Conservation (phyloP, 208 protist genomes). For the Herpetomonas tarakana region DNA sequence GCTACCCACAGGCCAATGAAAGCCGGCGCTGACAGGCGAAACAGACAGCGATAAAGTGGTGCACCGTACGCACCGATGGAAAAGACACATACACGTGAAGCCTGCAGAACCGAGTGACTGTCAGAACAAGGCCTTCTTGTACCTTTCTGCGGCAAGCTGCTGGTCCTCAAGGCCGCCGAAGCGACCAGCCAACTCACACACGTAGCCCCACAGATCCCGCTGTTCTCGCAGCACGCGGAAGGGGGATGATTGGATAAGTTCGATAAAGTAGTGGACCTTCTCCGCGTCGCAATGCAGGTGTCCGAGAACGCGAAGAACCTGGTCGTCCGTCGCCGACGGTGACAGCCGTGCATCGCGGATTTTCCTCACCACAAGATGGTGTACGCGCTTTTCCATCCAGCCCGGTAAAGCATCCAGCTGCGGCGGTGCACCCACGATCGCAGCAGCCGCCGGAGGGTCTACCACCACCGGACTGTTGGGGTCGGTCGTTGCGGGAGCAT, state of each 20-base stretch:
- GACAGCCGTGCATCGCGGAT: conserved; percentile 17
- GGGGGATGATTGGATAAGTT: conserved; percentile 28
- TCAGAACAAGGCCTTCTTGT: conserved; percentile 36
- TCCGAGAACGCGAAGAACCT: conserved; percentile 51
- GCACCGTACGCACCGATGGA: too few species aligned
- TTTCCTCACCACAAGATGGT: conserved; percentile 20
- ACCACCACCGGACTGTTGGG: too few species aligned
- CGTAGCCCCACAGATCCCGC: conserved; percentile 42
- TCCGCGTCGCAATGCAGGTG: conserved; percentile 45
- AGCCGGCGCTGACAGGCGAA: too few species aligned
- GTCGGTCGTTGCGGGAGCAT: not conserved
- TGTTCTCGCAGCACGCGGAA: conserved; percentile 29
- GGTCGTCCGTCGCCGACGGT: conserved; percentile 26
- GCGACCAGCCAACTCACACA: conserved; percentile 27
- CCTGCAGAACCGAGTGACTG: not conserved
- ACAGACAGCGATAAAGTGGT: too few species aligned
- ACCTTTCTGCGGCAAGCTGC: conserved; percentile 14
- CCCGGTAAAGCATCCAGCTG: conserved; percentile 18
- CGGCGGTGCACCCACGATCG: too few species aligned
- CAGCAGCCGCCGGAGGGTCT: too few species aligned
- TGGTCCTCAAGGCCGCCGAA: conserved; percentile 40
- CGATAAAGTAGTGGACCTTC: conserved; percentile 42
- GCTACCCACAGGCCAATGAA: too few species aligned
- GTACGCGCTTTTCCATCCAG: conserved; percentile 43
- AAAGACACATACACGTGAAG: not conserved